phyloP scores from a whole-genome alignment of 306 rosid species.

The Rosa lucieae region DNA sequence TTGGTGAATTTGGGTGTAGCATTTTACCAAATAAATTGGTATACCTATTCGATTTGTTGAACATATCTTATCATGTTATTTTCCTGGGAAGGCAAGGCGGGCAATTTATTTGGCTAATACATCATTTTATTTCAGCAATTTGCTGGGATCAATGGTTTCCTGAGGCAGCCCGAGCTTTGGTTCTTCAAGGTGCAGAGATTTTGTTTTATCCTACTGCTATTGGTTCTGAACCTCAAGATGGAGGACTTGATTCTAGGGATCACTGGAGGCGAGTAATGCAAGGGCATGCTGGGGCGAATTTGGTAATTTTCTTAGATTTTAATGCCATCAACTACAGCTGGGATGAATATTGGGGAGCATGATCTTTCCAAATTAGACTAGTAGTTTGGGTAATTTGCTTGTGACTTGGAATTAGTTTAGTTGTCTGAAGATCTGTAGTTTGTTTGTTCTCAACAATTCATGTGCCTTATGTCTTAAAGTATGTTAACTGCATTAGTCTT shows the following conservation, averaged over 20 bases:
- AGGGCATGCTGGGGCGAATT: constrained; percentile 95
- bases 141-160: constrained; percentile 99
- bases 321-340: no score
- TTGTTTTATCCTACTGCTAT: constrained; percentile 95
- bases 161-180: constrained; percentile 95
- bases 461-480: neutral
- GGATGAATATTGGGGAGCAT: no score
- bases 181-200: constrained; percentile 96
- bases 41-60: constrained; percentile 5
- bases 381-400: neutral
- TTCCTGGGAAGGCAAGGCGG: constrained; percentile 6
- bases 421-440: neutral
- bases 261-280: constrained; percentile 98
- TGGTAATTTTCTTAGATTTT: constrained; percentile 45
- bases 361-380: neutral
- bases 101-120: constrained; percentile 20
- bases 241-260: constrained; percentile 75
- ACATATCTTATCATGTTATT: constrained; percentile 13
- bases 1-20: constrained; percentile 1
- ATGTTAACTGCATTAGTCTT: neutral
- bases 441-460: neutral
- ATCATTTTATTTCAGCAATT: constrained; percentile 58
- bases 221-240: constrained; percentile 95
- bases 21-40: neutral
- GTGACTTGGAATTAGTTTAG: neutral